Conservation (phyloP, 352 stramenopile genomes). For the Globisporangium okanoganense region DNA sequence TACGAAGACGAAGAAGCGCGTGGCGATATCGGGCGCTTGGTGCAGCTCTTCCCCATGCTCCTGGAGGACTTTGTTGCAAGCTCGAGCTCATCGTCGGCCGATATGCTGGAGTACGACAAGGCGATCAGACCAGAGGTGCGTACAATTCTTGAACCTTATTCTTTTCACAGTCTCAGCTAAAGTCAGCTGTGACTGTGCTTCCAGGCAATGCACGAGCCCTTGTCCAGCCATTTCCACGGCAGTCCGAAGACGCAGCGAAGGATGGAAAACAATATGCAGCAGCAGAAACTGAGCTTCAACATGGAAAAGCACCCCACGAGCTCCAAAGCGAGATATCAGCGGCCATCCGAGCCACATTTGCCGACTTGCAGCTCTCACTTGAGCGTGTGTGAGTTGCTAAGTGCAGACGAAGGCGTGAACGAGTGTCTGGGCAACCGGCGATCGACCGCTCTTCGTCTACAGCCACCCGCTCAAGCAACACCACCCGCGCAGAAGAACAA, state of each 20-base stretch:
- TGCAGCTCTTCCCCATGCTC: slow-evolving; percentile 47
- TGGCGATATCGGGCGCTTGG: slow-evolving; percentile 36
- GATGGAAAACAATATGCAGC: too few species aligned
- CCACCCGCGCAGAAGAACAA: background rate
- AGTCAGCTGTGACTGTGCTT: too few species aligned
- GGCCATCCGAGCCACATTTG: background rate
- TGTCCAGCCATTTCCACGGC: background rate
- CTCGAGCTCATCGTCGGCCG: background rate
- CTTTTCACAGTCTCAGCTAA: too few species aligned
- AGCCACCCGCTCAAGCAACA: background rate
- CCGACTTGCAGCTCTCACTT: background rate
- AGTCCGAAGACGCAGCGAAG: background rate
- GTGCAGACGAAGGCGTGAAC: too few species aligned
- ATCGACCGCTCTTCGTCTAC: background rate
- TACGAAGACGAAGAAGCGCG: slow-evolving; percentile 16
- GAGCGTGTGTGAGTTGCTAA: background rate
- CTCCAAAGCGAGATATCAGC: background rate
- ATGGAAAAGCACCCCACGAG: background rate
- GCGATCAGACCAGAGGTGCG: background rate
- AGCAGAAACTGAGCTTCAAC: too few species aligned
- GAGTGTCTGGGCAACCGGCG: background rate
- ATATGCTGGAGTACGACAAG: background rate
- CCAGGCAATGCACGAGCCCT: too few species aligned
- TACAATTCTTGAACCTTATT: too few species aligned
- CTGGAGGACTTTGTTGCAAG: slow-evolving; percentile 38